Evolutionary conservation across 331 rosid species (phyloP), one percentile per base, ranked within the genome.

Genomic region (Telfairia occidentalis): DNA sequence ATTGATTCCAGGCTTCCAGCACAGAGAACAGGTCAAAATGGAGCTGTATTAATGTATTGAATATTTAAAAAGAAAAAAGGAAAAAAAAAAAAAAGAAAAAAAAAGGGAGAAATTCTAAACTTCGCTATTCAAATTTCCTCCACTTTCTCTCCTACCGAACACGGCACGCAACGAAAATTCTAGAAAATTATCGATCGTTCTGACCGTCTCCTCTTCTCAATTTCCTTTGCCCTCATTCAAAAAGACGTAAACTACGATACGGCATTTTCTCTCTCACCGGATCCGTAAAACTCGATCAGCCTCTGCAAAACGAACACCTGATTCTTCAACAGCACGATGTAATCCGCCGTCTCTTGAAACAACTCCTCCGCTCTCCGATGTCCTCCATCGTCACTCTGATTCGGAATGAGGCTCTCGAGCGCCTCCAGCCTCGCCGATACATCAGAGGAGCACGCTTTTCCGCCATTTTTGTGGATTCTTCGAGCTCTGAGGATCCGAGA

Each of bases 321-420:
- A 30, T 43, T 74, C 53, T 57, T 74, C 69, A 74, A 74, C 5
- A 23, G 70, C 43, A 54, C 26, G 55, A 74, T 74, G 70, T 74
- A 55, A 74, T 74, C 78, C 10, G 70, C 78, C n/a, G 78, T 74
- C 45, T 74, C 70, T 15, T 57, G 42, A 60, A 74, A 74, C 54
- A 74, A 40, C 43, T 74, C 70, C 21, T 74, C 78, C 30, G 78
- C n/a, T 38, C 43, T 74, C 38, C 78, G 69, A 15, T 23, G 5
- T 38, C 63, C 69, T 23, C 26, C 55, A 12, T 55, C 71, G 15
- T 87, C 83, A 7, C n/a, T 65, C 9, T 18, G 63, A 23, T 71
- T 23, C 13, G 88, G 88, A 77, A 87, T 83, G 76, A 87, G 87
- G 64, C 34, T 84, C 81, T 82, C 81, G 46, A 87, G 84, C 5